Conservation (phyloP, 2,329 filamentous ascomycete genomes). For the Cladosporium phlei region DNA sequence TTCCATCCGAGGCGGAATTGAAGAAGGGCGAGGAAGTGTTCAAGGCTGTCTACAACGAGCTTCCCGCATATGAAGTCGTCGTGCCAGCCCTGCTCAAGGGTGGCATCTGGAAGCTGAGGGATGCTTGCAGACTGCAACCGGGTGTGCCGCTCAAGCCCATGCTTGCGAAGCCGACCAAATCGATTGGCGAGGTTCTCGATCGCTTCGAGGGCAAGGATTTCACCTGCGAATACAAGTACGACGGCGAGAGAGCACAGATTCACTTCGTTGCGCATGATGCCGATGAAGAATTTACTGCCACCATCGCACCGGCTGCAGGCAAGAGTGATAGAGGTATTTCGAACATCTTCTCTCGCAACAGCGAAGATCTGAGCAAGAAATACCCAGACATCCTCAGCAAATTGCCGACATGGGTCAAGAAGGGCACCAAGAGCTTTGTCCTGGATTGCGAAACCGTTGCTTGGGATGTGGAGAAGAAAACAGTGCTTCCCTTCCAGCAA, state of each 20-base stretch:
- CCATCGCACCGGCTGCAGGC: conserved; percentile 53
- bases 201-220: conserved; percentile 93
- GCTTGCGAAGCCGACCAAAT: conserved; percentile 97
- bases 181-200: conserved; percentile 94
- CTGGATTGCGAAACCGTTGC: conserved; percentile 98
- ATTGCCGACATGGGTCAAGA: conserved; percentile 82
- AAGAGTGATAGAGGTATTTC: conserved; percentile 70
- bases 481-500: conserved; percentile 93
- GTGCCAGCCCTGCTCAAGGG: conserved; percentile 83
- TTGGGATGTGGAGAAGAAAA: conserved; percentile 93
- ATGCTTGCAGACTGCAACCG: conserved; percentile 85
- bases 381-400: conserved; percentile 93
- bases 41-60: conserved; percentile 81
- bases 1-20: conserved; percentile 69
- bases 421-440: conserved; percentile 88
- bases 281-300: conserved; percentile 63
- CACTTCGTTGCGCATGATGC: conserved; percentile 88
- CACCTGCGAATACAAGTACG: conserved; percentile 98
- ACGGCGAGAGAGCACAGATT: conserved; percentile 96
- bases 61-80: conserved; percentile 93
- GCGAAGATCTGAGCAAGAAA: conserved; percentile 93
- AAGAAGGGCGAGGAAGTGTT: conserved; percentile 79
- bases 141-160: conserved; percentile 96
- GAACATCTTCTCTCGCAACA: conserved; percentile 95
- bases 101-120: conserved; percentile 75